Base-by-base conservation (phyloP, 805 yeast species). In the Pichia ethanolica region DNA sequence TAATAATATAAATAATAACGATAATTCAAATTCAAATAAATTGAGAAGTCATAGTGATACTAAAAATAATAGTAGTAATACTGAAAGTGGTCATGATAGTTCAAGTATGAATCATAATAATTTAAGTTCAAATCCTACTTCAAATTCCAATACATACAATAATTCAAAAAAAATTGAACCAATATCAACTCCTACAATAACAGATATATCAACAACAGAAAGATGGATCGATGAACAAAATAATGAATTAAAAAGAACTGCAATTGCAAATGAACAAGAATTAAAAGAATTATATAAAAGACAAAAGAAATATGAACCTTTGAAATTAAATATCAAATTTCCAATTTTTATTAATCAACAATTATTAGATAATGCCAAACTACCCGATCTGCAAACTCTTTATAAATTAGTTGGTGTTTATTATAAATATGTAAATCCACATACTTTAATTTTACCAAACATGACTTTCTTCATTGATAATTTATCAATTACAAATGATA, bases 341-440 rank as follows among this genome's bases (percentile, higher is more conserved):
- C 49, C 52, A n/a, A 39, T 10, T 5, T 51, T 47, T 40, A 53
- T 70, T 8, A 55, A 66, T 1, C 67, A 67, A 37, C 56, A 57
- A 11, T 67, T 65, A 28, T 54, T 71, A 7, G 58, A 52, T 9
- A 52, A 52, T 35, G 60, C 63, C 40, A 73, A 70, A 7, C 56
- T 73, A 7, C 78, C 78, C 4, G 50, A 62, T 36, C 64, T 68
- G 64, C 50, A 55, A 40, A 63, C 66, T 0, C 59, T 70, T 3
- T 61, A 60, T 36, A 51, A 58, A 3, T 52, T 73, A 39, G 57
- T 73, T 39, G 73, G 71, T 46, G 50, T 71, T 7, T 73, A 63
- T 52, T 74, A 71, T 55, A 58, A 71, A 39, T 74, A 72, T 54
- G 61, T 68, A n/a, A 69, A 72, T 46, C 65, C 70, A 7, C 61